Percentiles rank a stretch among this genome's conserved stretches.
phyloP scores from a whole-genome alignment of 176 grass and related monocot species.

The Poa annua region DNA sequence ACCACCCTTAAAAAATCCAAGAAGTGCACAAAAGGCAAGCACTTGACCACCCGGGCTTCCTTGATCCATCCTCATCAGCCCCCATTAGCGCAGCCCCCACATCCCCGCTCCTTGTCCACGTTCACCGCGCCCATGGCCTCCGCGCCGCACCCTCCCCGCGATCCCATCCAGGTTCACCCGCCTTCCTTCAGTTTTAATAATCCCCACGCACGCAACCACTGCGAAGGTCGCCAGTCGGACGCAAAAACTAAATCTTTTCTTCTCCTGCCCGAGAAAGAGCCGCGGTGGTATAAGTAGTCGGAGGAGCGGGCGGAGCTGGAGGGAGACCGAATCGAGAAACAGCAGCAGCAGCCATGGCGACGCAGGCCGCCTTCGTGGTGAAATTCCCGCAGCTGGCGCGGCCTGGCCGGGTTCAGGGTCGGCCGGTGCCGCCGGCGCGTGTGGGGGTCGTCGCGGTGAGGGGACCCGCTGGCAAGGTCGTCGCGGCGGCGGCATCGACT shows the following conservation, averaged over 20 bases:
- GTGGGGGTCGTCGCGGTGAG: not conserved
- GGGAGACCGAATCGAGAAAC: not conserved
- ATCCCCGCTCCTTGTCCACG: constrained; percentile 6
- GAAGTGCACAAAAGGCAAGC: not conserved
- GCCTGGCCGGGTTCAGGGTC: not conserved
- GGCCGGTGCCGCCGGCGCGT: not conserved
- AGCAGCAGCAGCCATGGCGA: constrained; percentile 50
- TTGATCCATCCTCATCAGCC: constrained; percentile 46
- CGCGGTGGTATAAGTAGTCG: constrained; percentile 37
- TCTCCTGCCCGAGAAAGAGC: not conserved
- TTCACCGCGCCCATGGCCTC: constrained; percentile 40
- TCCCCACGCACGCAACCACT: constrained; percentile 23
- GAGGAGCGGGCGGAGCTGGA: not conserved
- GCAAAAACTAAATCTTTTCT: not conserved
- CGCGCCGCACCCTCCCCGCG: constrained; percentile 20
- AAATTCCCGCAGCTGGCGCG: constrained; percentile 45
- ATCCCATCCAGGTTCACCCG: constrained; percentile 65
- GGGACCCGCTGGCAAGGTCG: not conserved
- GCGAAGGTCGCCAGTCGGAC: constrained; percentile 28
- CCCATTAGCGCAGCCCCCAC: constrained; percentile 44
- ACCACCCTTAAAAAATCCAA: not conserved
- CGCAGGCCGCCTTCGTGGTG: constrained; percentile 44
- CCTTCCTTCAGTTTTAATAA: not conserved
- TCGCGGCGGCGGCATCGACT: not conserved
- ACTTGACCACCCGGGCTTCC: constrained; percentile 4